A percentile compares a stretch with the other conserved stretches of the same genome.
These are phyloP conservation scores for Lentinus polychrous DNA, from an alignment of 1,284 basidiomycete genomes.

Conservation along the genomic window DNA sequence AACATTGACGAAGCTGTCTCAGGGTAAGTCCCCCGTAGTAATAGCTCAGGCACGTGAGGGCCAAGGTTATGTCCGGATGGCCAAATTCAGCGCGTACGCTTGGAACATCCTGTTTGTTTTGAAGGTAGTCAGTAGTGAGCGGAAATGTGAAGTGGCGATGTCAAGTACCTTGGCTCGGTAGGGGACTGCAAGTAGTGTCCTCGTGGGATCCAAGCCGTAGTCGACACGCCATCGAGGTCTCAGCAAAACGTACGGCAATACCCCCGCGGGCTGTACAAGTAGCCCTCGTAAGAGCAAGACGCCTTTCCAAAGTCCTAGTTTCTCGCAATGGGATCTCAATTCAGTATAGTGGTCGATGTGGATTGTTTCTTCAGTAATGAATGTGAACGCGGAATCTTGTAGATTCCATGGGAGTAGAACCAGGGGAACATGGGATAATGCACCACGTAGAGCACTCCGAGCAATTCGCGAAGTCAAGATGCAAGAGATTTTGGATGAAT, in stretches of 20 bases:
- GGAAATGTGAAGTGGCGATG: too few relatives aligned
- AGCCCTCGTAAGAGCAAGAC: constrained; percentile 20
- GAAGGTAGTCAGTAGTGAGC: too few relatives aligned
- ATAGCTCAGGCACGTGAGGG: constrained; percentile 44
- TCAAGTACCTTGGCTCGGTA: constrained; percentile 38
- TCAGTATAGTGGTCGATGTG: too few relatives aligned
- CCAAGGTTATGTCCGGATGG: constrained; percentile 43
- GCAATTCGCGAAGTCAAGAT: too few relatives aligned
- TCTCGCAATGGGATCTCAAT: too few relatives aligned
- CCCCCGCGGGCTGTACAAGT: constrained; percentile 22
- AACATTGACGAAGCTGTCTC: constrained; percentile 32
- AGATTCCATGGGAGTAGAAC: too few relatives aligned
- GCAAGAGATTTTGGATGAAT: constrained; percentile 10
- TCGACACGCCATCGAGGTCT: constrained; percentile 46
- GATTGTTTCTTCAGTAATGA: too few relatives aligned
- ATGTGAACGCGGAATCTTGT: too few relatives aligned
- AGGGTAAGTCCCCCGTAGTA: constrained; percentile 42
- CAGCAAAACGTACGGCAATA: constrained; percentile 34
- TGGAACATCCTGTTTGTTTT: constrained; percentile 32
- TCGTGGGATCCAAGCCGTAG: constrained; percentile 38
- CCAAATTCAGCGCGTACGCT: constrained; percentile 45
- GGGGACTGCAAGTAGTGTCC: constrained; percentile 45
- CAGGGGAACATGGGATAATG: too few relatives aligned
- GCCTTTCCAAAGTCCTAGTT: constrained; percentile 25
- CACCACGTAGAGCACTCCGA: too few relatives aligned